Base-by-base conservation (phyloP, 441 rosid genomes). In the Oxalis stricta region DNA sequence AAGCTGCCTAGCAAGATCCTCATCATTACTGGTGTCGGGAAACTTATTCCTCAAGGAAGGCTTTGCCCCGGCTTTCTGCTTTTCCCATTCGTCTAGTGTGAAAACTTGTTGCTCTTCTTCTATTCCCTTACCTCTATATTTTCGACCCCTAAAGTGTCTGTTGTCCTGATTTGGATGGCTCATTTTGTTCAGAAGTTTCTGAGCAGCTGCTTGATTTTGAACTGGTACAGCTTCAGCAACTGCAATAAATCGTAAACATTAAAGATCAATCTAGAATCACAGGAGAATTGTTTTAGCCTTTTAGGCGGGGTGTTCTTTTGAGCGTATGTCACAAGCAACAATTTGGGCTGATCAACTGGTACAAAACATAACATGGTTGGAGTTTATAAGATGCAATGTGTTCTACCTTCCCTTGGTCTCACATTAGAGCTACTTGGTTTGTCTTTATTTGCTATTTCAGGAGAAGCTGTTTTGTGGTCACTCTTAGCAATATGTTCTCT, bases 141-240 rank as follows among this genome's bases (percentile, higher is more conserved):
- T 73, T 61, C 71, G 46, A 56, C 82, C 84, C 56, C 65, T 69
- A 47, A 44, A 47, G 33, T 48, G 60, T 41, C 32, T 58, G 39
- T 52, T 68, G 40, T 60, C 58, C 40, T 46, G 68, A 57, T 40
- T 67, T 23, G 79, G 55, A 16, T 52, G 61, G 52, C 56, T 64
- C 95, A 88, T 82, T 63, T 84, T 88, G 69, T 73, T 82, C 26
- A 82, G 79, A 41, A 88, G 87, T 50, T 84, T 64, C 44, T 81
- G 93, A 10, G 97, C 63, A 52, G 97, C 93, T 2, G 87, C 93
- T 79, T 88, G 93, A 65, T 88, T 88, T 67, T 79, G 95, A 46
- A 77, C 58, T 38, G 91, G 87, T 7, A 68, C 74, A 32, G 74
- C 52, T 63, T 88, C 88, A 35, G 66, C 77, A 13, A 73, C 95